Conservation (phyloP, 306 rosid species). For the Vigna reflexopilosa region DNA sequence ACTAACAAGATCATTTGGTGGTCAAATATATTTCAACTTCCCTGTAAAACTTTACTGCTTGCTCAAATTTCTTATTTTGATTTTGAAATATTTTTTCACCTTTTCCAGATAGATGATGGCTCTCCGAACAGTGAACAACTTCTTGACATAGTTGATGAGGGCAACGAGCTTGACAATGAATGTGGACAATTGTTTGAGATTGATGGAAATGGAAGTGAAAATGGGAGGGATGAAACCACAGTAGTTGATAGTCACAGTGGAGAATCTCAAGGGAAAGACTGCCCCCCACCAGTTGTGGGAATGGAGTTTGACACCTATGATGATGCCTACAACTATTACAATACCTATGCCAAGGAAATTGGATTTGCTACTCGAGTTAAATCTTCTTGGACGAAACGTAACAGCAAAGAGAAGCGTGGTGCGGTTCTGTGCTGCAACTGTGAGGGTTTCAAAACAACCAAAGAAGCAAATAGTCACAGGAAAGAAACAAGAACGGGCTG, state of each 20-base stretch:
- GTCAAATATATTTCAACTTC: slow-evolving; percentile 26
- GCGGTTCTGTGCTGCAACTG: slow-evolving; percentile 97
- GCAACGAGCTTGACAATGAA: slow-evolving; percentile 67
- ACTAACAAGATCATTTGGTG: slow-evolving; percentile 13
- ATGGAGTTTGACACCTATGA: slow-evolving; percentile 91
- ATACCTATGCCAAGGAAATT: slow-evolving; percentile 77
- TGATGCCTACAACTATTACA: slow-evolving; percentile 94
- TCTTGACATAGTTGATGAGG: slow-evolving; percentile 69
- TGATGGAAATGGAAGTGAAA: slow-evolving; percentile 64
- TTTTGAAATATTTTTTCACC: slow-evolving; percentile 39
- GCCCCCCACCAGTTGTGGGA: slow-evolving; percentile 72
- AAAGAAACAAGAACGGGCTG: slow-evolving; percentile 98
- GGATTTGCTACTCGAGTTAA: slow-evolving; percentile 97
- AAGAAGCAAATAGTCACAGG: slow-evolving; percentile 86
- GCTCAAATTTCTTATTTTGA: slow-evolving; percentile 34
- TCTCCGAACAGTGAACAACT: slow-evolving; percentile 70
- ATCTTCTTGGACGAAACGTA: slow-evolving; percentile 95
- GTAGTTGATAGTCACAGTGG: slow-evolving; percentile 60
- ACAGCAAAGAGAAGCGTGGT: slow-evolving; percentile 98
- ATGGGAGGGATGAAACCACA: slow-evolving; percentile 58
- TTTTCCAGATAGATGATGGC: slow-evolving; percentile 72
- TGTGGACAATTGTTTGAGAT: slow-evolving; percentile 68
- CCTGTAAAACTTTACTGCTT: slow-evolving; percentile 27
- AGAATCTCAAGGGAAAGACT: slow-evolving; percentile 60
- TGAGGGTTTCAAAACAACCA: slow-evolving; percentile 87